Evolutionary conservation across 306 rosid species (phyloP).

Genomic region (Trifolium pratense): DNA sequence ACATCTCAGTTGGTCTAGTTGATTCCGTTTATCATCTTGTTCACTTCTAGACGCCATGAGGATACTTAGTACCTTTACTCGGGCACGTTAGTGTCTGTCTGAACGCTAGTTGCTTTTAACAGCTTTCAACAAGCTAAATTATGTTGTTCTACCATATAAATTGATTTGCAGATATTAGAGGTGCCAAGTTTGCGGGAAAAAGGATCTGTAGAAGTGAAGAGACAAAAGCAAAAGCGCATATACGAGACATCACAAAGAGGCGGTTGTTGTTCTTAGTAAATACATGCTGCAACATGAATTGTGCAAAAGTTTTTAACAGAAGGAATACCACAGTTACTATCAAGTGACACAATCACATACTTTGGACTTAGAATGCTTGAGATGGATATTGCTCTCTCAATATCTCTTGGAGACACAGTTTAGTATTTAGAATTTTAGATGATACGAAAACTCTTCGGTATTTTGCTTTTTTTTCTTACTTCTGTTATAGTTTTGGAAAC

Average conservation of each 20-base stretch:
- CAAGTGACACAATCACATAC: conserved; percentile 30
- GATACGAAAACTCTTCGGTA: conserved; percentile 17
- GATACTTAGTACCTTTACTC: too few relatives aligned
- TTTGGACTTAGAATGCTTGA: conserved; percentile 30
- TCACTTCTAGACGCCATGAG: too few relatives aligned
- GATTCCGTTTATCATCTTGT: too few relatives aligned
- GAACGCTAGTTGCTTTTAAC: too few relatives aligned
- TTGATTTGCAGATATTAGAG: conserved; percentile 67
- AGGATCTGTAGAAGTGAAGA: conserved; percentile 65
- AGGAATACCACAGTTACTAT: conserved; percentile 26
- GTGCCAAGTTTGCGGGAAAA: conserved; percentile 74
- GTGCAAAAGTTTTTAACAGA: conserved; percentile 23
- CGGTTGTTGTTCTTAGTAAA: conserved; percentile 58
- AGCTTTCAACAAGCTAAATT: not conserved
- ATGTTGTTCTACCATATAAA: not conserved
- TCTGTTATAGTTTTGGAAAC: conserved; percentile 35
- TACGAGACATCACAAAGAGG: conserved; percentile 44
- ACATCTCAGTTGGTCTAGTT: too few relatives aligned
- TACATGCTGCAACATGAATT: conserved; percentile 19
- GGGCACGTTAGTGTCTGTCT: too few relatives aligned
- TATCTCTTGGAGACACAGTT: conserved; percentile 18
- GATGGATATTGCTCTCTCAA: conserved; percentile 32
- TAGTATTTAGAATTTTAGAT: conserved; percentile 18
- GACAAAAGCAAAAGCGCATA: conserved; percentile 59
- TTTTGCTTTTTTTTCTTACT: conserved; percentile 8